Evolutionary conservation across 73 alveolate species (phyloP), one percentile per base, ranked within the genome.

Genomic region (Symbiodinium natans): DNA sequence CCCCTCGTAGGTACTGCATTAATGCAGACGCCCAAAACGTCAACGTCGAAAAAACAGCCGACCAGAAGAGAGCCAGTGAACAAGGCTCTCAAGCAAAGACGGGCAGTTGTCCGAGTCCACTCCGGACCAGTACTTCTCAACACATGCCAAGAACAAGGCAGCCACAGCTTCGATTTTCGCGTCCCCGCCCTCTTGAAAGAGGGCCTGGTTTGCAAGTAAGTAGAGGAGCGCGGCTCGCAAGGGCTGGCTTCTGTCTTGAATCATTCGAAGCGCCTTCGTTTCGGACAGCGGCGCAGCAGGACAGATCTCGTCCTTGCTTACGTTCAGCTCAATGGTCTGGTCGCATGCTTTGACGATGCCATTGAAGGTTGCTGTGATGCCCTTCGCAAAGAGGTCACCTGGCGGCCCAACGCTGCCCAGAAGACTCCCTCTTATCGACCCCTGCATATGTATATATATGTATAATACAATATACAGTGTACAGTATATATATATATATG

Each of bases 241-340:
- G 71, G 71, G 71, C 31, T 13, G 71, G 71, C 71, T 15, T 52
- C n/a, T 4, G 6, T 52, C 90, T 25, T 82, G 59, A 46, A 82
- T 38, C 17, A 82, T 52, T 15, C 25, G 31, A 46, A 23, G 33
- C 34, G 90, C 90, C 90, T 82, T 82, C 40, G 48, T n/a, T 40
- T 46, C 59, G 29, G 36, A 46, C 31, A 25, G 39, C n/a, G 90
- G 90, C 31, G 90, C 90, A 1, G 90, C 90, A 9, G 90, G 90
- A 40, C 90, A 82, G 39, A 82, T 52, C 48, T 82, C 90, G 38
- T 82, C 90, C 1, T 52, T 6, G 71, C 71, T 52, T 52, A 52
- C n/a, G 3, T 52, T 52, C 71, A 52, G 71, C 23, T 52, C n/a
- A 29, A 52, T 52, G 71, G 71, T 52, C 71, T 52, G 71, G 71